Conservation (phyloP, 306 rosid species). For the Ormosia semicastrata region DNA sequence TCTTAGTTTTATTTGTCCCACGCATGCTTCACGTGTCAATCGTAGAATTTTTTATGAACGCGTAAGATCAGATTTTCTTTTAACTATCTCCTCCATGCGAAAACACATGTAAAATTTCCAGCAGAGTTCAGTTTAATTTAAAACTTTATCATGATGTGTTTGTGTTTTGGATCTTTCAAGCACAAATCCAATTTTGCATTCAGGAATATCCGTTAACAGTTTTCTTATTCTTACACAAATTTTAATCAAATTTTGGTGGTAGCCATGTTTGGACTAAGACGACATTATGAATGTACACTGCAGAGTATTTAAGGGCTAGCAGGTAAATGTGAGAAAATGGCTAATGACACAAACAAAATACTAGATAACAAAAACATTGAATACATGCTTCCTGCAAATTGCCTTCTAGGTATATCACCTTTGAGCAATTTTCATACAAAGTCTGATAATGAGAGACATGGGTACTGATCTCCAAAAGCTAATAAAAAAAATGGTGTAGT, state of each 20-base stretch:
- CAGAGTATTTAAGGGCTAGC: neutral
- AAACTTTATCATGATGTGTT: neutral
- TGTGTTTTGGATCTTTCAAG: neutral
- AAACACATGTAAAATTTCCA: neutral
- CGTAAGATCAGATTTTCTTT: neutral
- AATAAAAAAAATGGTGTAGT: slow-evolving; percentile 42
- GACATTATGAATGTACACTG: neutral
- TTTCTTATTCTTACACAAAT: neutral
- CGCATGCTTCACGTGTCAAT: slow-evolving; percentile 11
- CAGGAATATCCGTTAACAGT: neutral
- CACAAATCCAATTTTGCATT: neutral
- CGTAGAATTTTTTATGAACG: neutral
- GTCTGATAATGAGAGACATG: slow-evolving; percentile 35
- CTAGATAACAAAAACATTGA: neutral
- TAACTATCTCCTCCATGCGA: neutral
- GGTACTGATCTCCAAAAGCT: slow-evolving; percentile 45
- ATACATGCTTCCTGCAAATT: slow-evolving; percentile 2
- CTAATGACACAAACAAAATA: neutral
- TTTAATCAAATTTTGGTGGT: neutral
- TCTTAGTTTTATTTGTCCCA: slow-evolving; percentile 32
- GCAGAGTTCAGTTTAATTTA: neutral
- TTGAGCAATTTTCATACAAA: slow-evolving; percentile 34
- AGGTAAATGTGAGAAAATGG: neutral
- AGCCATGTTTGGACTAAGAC: neutral
- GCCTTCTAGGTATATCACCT: slow-evolving; percentile 9